Evolutionary conservation across 352 stramenopile species (phyloP).

Genomic region (Globisporangium cystogenes): DNA sequence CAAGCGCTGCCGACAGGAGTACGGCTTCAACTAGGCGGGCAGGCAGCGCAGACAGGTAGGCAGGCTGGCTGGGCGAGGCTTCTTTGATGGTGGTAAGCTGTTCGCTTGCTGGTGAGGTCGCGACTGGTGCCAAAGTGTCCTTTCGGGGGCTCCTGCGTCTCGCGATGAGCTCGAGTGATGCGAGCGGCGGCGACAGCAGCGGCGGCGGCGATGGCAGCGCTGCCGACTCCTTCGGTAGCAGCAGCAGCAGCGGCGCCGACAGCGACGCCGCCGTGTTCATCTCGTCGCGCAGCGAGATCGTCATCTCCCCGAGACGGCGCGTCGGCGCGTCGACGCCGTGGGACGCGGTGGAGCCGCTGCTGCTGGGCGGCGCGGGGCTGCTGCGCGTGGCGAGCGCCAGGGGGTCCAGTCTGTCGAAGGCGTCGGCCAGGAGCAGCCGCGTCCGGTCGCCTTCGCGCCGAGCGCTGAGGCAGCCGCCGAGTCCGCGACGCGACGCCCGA

Average conservation of each 20-base stretch:
- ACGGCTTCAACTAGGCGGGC: slow-evolving; percentile 42
- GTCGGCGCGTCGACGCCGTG: slow-evolving; percentile 12
- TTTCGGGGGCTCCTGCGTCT: too few species aligned
- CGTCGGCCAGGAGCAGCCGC: background rate
- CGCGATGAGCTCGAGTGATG: background rate
- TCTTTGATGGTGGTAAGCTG: too few species aligned
- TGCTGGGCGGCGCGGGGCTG: background rate
- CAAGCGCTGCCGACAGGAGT: slow-evolving; percentile 74
- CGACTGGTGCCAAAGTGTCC: background rate
- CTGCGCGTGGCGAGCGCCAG: slow-evolving; percentile 4
- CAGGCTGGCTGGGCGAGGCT: too few species aligned
- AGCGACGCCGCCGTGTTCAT: slow-evolving; percentile 50
- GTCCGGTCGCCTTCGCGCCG: background rate
- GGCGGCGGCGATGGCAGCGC: background rate
- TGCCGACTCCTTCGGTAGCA: background rate
- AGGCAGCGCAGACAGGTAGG: background rate
- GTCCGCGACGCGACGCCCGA: background rate
- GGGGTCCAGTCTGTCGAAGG: background rate
- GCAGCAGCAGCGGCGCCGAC: slow-evolving; percentile 2
- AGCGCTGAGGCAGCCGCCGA: background rate
- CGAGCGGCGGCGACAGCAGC: background rate
- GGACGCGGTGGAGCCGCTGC: slow-evolving; percentile 6
- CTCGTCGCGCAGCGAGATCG: slow-evolving; percentile 46
- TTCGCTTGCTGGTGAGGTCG: too few species aligned
- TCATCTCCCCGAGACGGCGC: slow-evolving; percentile 45